Evolutionary conservation across 306 rosid species (phyloP), one percentile per base, ranked within the genome.

Genomic region (Mimosa pudica): DNA sequence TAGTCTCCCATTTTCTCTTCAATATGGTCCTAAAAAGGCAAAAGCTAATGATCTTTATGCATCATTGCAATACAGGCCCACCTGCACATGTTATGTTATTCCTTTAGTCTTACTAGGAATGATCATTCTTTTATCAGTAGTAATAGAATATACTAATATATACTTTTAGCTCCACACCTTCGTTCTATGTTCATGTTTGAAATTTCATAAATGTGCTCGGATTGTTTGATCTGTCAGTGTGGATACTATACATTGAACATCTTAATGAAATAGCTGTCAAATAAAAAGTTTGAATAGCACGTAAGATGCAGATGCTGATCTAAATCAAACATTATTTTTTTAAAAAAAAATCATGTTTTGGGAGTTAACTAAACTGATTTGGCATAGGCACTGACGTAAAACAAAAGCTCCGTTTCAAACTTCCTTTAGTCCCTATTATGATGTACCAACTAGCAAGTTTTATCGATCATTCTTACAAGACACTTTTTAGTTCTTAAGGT

Each of bases 21-120:
- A 44, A 4, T 69, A 17, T 44, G 17, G 10, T 45, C 24, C 33
- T 54, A n/a, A 18, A 55, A 55, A 17, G 62, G 32, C 30, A 55
- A 8, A 18, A 18, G 65, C 35, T 17, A 44, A 38, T 45, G 5
- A 4, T n/a, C 7, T 45, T n/a, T 20, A 20, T 70, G 74, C 20
- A 24, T 48, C 57, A 70, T 46, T 67, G 51, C 51, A 67, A 67
- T 67, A 7, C 46, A 41, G 32, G 32, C 20, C 7, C 49, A 38
- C 47, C 70, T 1, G 14, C 32, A 42, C 55, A 24, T 24, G 17
- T 76, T 74, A 70, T 71, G 30, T 65, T 42, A 32, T 32, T 72
- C 36, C 79, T 68, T 72, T 79, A 62, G 57, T 44, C 79, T 68
- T 68, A 61, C 81, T 35, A 63, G 81, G 57, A 76, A 79, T 78